Evolutionary conservation across 441 rosid species (phyloP).

Genomic region (Biscutella laevigata): DNA sequence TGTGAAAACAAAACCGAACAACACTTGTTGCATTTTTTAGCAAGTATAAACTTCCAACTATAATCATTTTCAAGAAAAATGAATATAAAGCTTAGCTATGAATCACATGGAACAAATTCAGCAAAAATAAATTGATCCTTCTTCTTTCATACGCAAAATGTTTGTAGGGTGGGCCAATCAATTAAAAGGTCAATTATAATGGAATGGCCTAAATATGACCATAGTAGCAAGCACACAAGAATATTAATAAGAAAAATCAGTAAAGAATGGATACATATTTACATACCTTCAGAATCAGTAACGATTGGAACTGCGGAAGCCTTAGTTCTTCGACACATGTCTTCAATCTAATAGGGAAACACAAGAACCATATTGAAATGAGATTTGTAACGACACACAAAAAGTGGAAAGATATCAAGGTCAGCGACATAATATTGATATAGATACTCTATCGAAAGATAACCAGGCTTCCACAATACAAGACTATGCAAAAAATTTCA

Average conservation of each 20-base stretch:
- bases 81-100: not conserved
- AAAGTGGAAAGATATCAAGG: not conserved
- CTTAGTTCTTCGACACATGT: conserved; percentile 65
- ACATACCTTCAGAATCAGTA: conserved; percentile 84
- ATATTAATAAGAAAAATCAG: not conserved
- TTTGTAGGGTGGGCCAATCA: not conserved
- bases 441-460: not conserved
- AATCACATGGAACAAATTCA: conserved; percentile 1
- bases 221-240: not conserved
- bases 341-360: conserved; percentile 54
- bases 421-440: not conserved
- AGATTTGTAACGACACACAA: conserved; percentile 9
- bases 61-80: not conserved
- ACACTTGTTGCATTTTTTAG: not conserved
- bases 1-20: not conserved
- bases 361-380: conserved; percentile 1
- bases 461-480: conserved; percentile 1
- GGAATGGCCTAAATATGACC: not conserved
- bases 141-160: not conserved
- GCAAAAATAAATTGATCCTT: not conserved
- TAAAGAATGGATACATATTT: conserved; percentile 18
- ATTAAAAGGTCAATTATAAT: not conserved
- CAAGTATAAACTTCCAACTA: not conserved
- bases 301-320: conserved; percentile 82
- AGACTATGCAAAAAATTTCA: not conserved